Evolutionary conservation across 2,329 filamentous ascomycete species (phyloP).

Genomic region (Aspergillus sojae): DNA sequence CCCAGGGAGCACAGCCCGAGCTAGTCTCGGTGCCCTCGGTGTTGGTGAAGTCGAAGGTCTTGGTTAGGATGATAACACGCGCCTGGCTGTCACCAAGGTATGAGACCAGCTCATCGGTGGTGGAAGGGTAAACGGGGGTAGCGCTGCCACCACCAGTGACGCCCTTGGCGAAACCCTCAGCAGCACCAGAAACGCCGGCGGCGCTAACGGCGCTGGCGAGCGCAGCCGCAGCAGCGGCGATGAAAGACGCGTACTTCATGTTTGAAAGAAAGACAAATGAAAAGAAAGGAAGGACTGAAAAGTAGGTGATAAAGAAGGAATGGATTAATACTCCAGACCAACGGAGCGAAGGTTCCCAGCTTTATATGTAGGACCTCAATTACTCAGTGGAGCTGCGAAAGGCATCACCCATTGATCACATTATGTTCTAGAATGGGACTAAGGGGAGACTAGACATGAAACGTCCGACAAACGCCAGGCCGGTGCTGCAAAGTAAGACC

Average conservation of each 20-base stretch:
- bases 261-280: constrained; percentile 14
- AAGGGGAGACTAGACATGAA: constrained; percentile 4
- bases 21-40: constrained; percentile 46
- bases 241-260: constrained; percentile 22
- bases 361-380: not conserved
- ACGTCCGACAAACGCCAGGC: constrained; percentile 5
- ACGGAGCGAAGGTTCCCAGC: not conserved
- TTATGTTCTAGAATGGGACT: not conserved
- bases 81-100: constrained; percentile 59
- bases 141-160: constrained; percentile 64
- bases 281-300: constrained; percentile 2
- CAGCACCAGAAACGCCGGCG: constrained; percentile 31
- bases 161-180: constrained; percentile 55
- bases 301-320: constrained; percentile 7
- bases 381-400: not conserved
- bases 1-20: constrained; percentile 62
- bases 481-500: constrained; percentile 8
- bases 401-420: not conserved
- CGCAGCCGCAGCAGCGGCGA: constrained; percentile 20
- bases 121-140: constrained; percentile 56
- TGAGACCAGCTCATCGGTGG: constrained; percentile 58
- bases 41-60: constrained; percentile 24
- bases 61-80: constrained; percentile 56
- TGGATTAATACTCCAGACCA: not conserved
- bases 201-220: constrained; percentile 20